Percentiles rank a stretch among this genome's conserved stretches.
These are phyloP conservation scores for Fraxinus albicans DNA, from an alignment of 305 asterid genomes.

Conservation along the genomic window DNA sequence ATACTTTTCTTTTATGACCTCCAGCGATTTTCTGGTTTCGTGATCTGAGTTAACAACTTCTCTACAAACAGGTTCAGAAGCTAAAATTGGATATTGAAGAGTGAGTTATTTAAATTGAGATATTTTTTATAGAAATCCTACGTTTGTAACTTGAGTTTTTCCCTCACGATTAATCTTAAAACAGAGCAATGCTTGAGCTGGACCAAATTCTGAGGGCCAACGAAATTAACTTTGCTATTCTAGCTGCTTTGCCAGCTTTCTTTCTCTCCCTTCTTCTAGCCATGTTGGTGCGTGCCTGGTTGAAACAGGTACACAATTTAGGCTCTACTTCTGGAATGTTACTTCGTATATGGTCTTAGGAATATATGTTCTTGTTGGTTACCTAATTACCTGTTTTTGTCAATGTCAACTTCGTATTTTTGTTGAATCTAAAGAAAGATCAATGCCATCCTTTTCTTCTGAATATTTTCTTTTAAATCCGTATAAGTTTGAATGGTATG, in stretches of 20 bases:
- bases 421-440: background rate
- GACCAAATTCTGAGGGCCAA: conserved; percentile 98
- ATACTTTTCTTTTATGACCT: conserved; percentile 20
- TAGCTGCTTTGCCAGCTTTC: conserved; percentile 98
- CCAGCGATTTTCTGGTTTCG: conserved; percentile 22
- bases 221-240: conserved; percentile 94
- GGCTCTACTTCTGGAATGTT: background rate
- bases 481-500: conserved; percentile 4
- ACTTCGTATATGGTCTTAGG: background rate
- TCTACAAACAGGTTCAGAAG: conserved; percentile 82
- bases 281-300: conserved; percentile 84
- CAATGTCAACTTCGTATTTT: background rate
- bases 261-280: conserved; percentile 71
- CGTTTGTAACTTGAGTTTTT: conserved; percentile 22
- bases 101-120: conserved; percentile 53
- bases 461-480: background rate
- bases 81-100: conserved; percentile 92
- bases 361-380: conserved; percentile 12
- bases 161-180: conserved; percentile 29
- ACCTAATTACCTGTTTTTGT: conserved; percentile 1
- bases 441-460: conserved; percentile 8
- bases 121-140: conserved; percentile 12
- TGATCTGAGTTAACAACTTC: conserved; percentile 31
- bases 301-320: conserved; percentile 61
- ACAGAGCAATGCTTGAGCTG: conserved; percentile 98